phyloP scores from a whole-genome alignment of 2,329 filamentous ascomycete species.

The Penicillium sp. region DNA sequence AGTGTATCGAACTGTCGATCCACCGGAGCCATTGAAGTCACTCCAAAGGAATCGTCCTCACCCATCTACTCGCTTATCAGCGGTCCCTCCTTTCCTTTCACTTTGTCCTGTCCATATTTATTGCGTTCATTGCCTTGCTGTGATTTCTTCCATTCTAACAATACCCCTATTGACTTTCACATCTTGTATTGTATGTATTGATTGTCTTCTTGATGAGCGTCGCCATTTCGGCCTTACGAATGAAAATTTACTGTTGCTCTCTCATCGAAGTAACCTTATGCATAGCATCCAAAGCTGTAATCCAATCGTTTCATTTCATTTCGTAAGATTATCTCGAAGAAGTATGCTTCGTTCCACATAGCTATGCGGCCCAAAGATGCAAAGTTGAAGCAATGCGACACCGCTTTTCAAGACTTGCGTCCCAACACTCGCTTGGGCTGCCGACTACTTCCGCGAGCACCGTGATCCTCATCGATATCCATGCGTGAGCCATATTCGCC shows the following conservation, averaged over 20 bases:
- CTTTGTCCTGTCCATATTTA: constrained; percentile 28
- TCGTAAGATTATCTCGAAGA: not conserved
- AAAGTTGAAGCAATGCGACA: not conserved
- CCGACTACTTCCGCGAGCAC: constrained; percentile 30
- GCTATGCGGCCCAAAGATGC: not conserved
- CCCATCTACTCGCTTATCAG: constrained; percentile 8
- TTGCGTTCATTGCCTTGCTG: constrained; percentile 13
- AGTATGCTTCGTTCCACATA: not conserved
- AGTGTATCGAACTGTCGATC: not conserved
- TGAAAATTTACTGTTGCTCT: constrained; percentile 13
- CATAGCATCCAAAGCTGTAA: not conserved
- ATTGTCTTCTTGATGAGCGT: constrained; percentile 29
- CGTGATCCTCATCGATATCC: constrained; percentile 43
- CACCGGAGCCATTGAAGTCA: not conserved
- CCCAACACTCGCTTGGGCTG: constrained; percentile 39
- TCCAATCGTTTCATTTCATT: constrained; percentile 6
- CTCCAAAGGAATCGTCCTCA: not conserved
- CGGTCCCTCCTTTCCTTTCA: constrained; percentile 11
- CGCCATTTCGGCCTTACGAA: constrained; percentile 24
- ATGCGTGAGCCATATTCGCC: constrained; percentile 34
- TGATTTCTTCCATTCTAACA: constrained; percentile 27
- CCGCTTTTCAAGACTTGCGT: constrained; percentile 31
- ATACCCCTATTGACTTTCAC: constrained; percentile 33
- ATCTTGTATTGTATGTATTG: constrained; percentile 30
- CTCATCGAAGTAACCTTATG: not conserved